Conservation (phyloP, 208 protist species). For the Porcisia hertigi region DNA sequence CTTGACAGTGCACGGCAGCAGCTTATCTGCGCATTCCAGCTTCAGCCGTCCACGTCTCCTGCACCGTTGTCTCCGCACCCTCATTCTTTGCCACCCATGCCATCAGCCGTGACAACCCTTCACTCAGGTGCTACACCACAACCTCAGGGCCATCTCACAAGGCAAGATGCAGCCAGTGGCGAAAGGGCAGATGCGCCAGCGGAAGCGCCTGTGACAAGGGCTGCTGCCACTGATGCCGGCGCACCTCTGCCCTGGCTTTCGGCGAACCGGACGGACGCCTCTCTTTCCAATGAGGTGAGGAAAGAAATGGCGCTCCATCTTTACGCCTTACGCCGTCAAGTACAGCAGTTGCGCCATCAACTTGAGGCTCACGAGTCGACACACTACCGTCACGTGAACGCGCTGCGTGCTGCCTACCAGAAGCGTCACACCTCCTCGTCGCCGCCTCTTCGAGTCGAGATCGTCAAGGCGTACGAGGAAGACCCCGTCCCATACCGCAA, state of each 20-base stretch:
- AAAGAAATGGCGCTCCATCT: slow-evolving; percentile 65
- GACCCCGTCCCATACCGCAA: slow-evolving; percentile 63
- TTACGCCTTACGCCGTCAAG: slow-evolving; percentile 52
- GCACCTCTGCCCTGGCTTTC: background rate
- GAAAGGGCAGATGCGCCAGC: background rate
- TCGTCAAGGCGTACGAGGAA: slow-evolving; percentile 60
- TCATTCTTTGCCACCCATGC: background rate
- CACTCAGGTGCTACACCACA: background rate
- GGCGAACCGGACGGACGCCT: background rate
- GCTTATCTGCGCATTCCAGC: slow-evolving; percentile 40
- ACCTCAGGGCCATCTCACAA: background rate
- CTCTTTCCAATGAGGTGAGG: slow-evolving; percentile 32
- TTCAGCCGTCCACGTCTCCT: background rate
- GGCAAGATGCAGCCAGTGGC: background rate
- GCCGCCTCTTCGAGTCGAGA: slow-evolving; percentile 39
- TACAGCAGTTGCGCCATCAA: slow-evolving; percentile 34
- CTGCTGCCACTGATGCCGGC: background rate
- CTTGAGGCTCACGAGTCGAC: slow-evolving; percentile 34
- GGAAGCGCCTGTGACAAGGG: background rate
- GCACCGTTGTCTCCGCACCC: background rate
- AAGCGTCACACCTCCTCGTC: background rate
- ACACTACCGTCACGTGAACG: slow-evolving; percentile 22
- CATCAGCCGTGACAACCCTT: background rate
- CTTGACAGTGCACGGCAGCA: slow-evolving; percentile 67
- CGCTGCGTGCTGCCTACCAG: background rate